These are phyloP conservation scores for Penicillium sp. DNA, from an alignment of 2,329 filamentous ascomycete species.

Conservation along the genomic window DNA sequence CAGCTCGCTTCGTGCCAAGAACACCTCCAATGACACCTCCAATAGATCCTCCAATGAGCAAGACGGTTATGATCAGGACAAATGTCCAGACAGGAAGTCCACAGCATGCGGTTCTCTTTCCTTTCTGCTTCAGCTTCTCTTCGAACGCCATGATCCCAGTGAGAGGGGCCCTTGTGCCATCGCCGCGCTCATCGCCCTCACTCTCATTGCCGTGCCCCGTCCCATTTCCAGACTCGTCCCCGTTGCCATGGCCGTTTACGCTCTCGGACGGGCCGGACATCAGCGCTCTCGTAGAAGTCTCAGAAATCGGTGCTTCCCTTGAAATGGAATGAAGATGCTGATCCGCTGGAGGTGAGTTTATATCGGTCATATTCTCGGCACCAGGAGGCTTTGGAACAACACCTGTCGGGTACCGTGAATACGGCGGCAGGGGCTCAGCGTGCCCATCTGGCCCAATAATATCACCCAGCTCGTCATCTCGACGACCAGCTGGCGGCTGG, in stretches of 20 bases:
- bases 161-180: constrained; percentile 22
- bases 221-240: no score
- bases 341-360: constrained; percentile 50
- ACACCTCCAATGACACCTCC: constrained; percentile 56
- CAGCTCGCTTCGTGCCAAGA: constrained; percentile 45
- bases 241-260: no score
- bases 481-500: constrained; percentile 63
- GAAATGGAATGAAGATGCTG: constrained; percentile 44
- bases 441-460: constrained; percentile 86
- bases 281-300: constrained; percentile 33
- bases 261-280: constrained; percentile 16
- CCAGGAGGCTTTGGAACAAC: constrained; percentile 57
- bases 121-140: constrained; percentile 46
- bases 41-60: constrained; percentile 51
- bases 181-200: constrained; percentile 5
- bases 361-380: constrained; percentile 23
- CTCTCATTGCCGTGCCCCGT: no score
- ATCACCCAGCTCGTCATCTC: constrained; percentile 79
- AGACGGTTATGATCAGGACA: constrained; percentile 45
- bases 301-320: constrained; percentile 28
- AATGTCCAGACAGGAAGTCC: constrained; percentile 54
- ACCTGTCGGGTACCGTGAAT: constrained; percentile 83
- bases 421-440: constrained; percentile 86
- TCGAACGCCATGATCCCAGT: constrained; percentile 42
- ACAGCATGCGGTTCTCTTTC: constrained; percentile 45